Base-by-base conservation (phyloP, 805 yeast species). In the Ogataea methylovora region DNA sequence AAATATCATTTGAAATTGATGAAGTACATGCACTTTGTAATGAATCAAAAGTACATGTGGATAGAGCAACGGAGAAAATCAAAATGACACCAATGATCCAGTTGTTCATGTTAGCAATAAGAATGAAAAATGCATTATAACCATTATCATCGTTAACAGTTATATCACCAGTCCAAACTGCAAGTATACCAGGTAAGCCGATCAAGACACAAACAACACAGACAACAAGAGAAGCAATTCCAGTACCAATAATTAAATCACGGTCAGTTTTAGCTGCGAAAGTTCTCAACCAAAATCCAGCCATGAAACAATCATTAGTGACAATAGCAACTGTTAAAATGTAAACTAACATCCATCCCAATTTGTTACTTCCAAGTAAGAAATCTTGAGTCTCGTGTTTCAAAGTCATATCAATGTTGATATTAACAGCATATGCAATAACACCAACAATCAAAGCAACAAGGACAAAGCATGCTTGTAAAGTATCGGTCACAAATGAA, bases 271-370 rank as follows among this genome's bases (percentile, higher is more conserved):
- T 75, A 6, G 95, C 79, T 5, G 97, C 95, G 64, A 88, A 88
- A 1, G 97, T 84, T 51, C 97, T 69, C 40, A 88, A 63, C 97
- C 97, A 88, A 56, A 88, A 87, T 0, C 95, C 95, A 22, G 94
- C 73, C 69, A 88, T 63, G 59, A 88, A 88, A 53, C 88, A 76
- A 53, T 86, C 95, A 50, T 88, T 88, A 23, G 96, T 84, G 37
- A 86, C 71, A 51, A 88, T 83, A 19, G 97, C 96, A 22, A 88
- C 80, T 7, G 80, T 72, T 43, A 88, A 65, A 42, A 88, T 87
- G 54, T 86, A 88, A 23, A 88, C 55, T 43, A 88, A 69, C 66
- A 86, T 92, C 94, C 95, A 87, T 13, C 95, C 95, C 26, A 87
- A 65, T 44, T 72, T 73, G 50, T 76, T 80, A 2, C 78, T 72